Percentiles rank a stretch among this genome's conserved stretches.
These are phyloP conservation scores for Dryas alaskensis DNA, from an alignment of 306 rosid species.

Conservation along the genomic window DNA sequence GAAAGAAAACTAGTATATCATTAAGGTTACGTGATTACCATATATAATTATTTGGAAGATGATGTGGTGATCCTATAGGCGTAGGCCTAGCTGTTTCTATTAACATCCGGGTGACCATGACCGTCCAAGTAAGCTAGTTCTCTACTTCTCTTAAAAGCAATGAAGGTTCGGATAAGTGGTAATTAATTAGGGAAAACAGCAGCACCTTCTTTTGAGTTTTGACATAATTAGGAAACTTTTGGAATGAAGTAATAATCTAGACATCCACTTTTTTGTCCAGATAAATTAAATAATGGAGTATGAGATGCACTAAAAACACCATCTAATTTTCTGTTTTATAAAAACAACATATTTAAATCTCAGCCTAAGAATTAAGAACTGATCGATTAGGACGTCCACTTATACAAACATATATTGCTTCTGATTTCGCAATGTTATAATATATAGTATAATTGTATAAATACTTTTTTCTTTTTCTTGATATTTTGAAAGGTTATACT, in stretches of 20 bases:
- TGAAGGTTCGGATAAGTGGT: neutral
- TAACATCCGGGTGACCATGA: too few species aligned
- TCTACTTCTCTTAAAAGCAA: neutral
- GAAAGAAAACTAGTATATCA: too few species aligned
- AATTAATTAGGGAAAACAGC: neutral
- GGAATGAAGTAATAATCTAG: neutral
- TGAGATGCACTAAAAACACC: neutral
- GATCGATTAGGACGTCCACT: conserved; percentile 26
- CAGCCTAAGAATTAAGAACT: neutral
- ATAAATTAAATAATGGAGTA: neutral
- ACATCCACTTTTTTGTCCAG: neutral
- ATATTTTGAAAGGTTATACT: neutral
- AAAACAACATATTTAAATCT: neutral
- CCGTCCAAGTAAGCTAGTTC: too few species aligned
- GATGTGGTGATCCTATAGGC: too few species aligned
- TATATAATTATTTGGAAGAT: too few species aligned
- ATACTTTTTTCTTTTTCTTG: neutral
- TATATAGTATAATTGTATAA: neutral
- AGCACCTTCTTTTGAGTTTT: neutral
- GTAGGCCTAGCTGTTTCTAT: too few species aligned
- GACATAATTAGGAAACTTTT: neutral
- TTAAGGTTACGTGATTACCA: too few species aligned
- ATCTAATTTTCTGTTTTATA: neutral
- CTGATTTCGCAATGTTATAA: neutral
- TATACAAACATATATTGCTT: neutral